These are phyloP conservation scores for Davidsoniella australis DNA, from an alignment of 2,329 filamentous ascomycete species.

Conservation along the genomic window DNA sequence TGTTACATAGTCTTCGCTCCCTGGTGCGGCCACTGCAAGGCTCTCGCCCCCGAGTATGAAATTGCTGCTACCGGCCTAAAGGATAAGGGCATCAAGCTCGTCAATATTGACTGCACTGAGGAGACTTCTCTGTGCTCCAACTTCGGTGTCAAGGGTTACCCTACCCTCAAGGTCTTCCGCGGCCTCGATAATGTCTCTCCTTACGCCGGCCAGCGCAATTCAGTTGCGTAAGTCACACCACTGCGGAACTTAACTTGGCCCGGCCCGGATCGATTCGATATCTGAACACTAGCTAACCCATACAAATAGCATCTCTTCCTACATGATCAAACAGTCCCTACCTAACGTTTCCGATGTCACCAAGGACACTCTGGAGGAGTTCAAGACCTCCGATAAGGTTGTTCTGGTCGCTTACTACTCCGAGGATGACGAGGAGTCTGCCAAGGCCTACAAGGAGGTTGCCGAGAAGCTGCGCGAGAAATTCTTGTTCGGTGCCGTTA, in stretches of 20 bases:
- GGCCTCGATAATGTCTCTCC: slow-evolving; percentile 64
- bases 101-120: slow-evolving; percentile 89
- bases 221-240: slow-evolving; percentile 42
- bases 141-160: slow-evolving; percentile 91
- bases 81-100: slow-evolving; percentile 72
- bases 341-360: slow-evolving; percentile 75
- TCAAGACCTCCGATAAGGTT: slow-evolving; percentile 96
- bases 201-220: slow-evolving; percentile 82
- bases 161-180: slow-evolving; percentile 97
- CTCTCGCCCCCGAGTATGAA: slow-evolving; percentile 83
- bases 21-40: slow-evolving; percentile 98
- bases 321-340: slow-evolving; percentile 97
- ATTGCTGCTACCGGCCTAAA: slow-evolving; percentile 68
- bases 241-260: background rate
- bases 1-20: slow-evolving; percentile 62
- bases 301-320: slow-evolving; percentile 43
- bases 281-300: too few relatives aligned
- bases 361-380: slow-evolving; percentile 73
- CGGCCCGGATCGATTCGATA: too few relatives aligned
- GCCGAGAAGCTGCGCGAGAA: slow-evolving; percentile 68
- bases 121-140: slow-evolving; percentile 81
- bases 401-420: slow-evolving; percentile 82
- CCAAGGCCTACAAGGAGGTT: slow-evolving; percentile 62
- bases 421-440: slow-evolving; percentile 64
- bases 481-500: slow-evolving; percentile 82